Conservation (phyloP, 768 basidiomycete species). For the Suillus placidus region DNA sequence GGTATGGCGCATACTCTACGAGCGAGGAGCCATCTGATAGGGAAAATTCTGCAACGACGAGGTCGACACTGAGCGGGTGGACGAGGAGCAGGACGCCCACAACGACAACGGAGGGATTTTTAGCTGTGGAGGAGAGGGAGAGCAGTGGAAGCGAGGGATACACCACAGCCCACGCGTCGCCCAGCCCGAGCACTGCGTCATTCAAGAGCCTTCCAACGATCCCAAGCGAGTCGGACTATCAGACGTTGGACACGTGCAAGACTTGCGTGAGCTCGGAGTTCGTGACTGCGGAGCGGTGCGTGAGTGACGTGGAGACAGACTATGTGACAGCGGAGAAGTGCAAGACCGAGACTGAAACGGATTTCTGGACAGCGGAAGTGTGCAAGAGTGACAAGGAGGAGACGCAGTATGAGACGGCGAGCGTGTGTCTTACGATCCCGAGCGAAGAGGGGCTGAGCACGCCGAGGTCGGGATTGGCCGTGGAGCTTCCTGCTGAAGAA, state of each 20-base stretch:
- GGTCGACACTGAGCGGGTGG: slow-evolving; percentile 37
- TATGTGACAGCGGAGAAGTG: slow-evolving; percentile 56
- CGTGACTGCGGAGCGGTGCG: slow-evolving; percentile 49
- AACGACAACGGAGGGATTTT: slow-evolving; percentile 33
- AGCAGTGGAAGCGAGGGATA: slow-evolving; percentile 56
- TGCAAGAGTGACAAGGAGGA: slow-evolving; percentile 37
- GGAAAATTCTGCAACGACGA: slow-evolving; percentile 49
- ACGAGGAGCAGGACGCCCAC: slow-evolving; percentile 36
- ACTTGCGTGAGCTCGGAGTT: slow-evolving; percentile 49
- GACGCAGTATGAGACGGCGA: slow-evolving; percentile 55
- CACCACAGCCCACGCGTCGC: slow-evolving; percentile 34
- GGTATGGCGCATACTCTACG: slow-evolving; percentile 39
- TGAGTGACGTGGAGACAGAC: slow-evolving; percentile 44
- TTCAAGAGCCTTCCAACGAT: slow-evolving; percentile 63
- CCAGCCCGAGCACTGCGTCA: slow-evolving; percentile 49
- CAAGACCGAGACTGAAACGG: slow-evolving; percentile 45
- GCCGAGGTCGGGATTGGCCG: slow-evolving; percentile 40
- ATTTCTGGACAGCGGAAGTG: slow-evolving; percentile 49
- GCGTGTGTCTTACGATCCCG: slow-evolving; percentile 39
- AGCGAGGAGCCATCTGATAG: slow-evolving; percentile 57
- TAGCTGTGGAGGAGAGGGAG: slow-evolving; percentile 33
- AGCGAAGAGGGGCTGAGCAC: slow-evolving; percentile 33
- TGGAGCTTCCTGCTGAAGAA: slow-evolving; percentile 27
- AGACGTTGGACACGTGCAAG: slow-evolving; percentile 45
- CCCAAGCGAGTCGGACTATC: slow-evolving; percentile 53